Evolutionary conservation across 331 rosid genomes (phyloP).

Genomic region (Dryas integrifolia): DNA sequence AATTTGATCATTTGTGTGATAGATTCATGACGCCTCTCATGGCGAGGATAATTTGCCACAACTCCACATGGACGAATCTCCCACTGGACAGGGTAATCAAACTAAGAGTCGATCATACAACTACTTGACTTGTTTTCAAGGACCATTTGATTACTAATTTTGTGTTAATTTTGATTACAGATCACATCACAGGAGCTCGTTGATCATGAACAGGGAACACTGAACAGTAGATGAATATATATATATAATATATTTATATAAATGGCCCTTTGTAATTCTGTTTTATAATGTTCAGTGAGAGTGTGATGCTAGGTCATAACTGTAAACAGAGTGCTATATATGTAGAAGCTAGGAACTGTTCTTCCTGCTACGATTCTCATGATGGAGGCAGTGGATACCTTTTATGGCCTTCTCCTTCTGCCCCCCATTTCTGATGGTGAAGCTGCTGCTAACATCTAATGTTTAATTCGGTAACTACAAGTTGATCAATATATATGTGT

Average conservation of each 20-base stretch:
- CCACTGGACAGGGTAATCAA: conserved; percentile 2
- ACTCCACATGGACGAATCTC: background rate
- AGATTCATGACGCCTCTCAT: conserved; percentile 4
- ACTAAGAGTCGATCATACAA: background rate
- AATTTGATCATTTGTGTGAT: background rate
- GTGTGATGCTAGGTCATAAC: no score
- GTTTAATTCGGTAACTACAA: background rate
- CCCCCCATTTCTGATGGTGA: background rate
- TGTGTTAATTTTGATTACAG: background rate
- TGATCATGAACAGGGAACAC: background rate
- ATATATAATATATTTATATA: no score
- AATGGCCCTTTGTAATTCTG: no score
- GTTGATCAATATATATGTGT: background rate
- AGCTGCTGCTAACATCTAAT: no score
- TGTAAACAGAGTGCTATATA: no score
- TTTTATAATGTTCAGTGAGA: no score
- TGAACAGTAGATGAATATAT: background rate
- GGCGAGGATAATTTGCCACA: background rate
- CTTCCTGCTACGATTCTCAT: background rate
- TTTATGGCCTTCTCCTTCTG: background rate
- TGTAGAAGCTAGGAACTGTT: background rate
- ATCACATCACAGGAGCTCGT: background rate
- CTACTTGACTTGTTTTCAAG: background rate
- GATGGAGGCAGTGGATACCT: background rate
- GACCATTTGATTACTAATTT: background rate